These are phyloP conservation scores for Striga hermonthica DNA, from an alignment of 305 asterid genomes.

Conservation along the genomic window DNA sequence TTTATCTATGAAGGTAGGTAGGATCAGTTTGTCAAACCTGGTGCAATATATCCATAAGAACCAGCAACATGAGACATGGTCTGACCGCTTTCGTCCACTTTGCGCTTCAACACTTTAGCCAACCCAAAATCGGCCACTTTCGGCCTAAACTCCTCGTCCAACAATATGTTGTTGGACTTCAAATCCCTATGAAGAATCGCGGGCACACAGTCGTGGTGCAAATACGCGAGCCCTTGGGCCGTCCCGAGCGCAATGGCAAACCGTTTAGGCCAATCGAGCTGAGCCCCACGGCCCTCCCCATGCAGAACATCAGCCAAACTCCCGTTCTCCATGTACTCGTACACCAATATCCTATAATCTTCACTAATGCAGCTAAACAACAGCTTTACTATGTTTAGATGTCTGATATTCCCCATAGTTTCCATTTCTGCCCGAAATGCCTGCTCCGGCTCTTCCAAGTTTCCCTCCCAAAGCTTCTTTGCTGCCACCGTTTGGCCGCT, in stretches of 20 bases:
- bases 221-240: constrained; percentile 81
- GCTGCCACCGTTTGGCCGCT: constrained; percentile 64
- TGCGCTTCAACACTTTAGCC: constrained; percentile 53
- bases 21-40: constrained; percentile 44
- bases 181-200: constrained; percentile 74
- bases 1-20: not conserved
- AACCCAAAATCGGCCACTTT: constrained; percentile 87
- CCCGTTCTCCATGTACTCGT: constrained; percentile 79
- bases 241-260: constrained; percentile 63
- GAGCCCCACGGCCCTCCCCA: constrained; percentile 53
- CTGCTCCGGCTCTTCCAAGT: constrained; percentile 42
- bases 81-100: constrained; percentile 38
- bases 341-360: constrained; percentile 60
- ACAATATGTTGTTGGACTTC: constrained; percentile 71
- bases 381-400: constrained; percentile 63
- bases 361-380: constrained; percentile 59
- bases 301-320: constrained; percentile 77
- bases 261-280: constrained; percentile 71
- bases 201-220: constrained; percentile 89
- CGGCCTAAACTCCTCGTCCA: constrained; percentile 66
- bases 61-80: constrained; percentile 74
- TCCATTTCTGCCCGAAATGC: constrained; percentile 65
- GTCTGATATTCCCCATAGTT: constrained; percentile 65
- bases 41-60: constrained; percentile 88
- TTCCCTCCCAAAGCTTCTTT: constrained; percentile 68